phyloP scores from a whole-genome alignment of 768 basidiomycete species.

The Aureoboletus auriporus region DNA sequence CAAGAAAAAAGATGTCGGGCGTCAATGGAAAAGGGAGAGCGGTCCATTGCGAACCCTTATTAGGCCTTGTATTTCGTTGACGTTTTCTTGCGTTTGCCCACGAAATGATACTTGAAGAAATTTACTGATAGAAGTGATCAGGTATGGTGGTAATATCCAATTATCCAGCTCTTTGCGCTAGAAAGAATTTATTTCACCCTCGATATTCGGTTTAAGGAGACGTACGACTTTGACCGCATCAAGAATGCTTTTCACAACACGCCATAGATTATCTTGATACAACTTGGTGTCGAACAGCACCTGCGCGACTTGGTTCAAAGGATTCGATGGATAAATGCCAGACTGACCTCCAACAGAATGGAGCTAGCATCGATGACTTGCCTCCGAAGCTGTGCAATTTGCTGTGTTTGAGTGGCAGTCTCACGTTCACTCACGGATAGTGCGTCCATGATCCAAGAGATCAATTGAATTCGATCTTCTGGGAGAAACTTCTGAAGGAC shows the following conservation, averaged over 20 bases:
- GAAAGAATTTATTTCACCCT: slow-evolving; percentile 24
- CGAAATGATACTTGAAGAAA: slow-evolving; percentile 23
- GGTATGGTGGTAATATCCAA: slow-evolving; percentile 42
- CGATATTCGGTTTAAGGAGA: slow-evolving; percentile 4
- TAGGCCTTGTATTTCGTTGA: slow-evolving; percentile 36
- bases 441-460: slow-evolving; percentile 43
- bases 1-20: slow-evolving; percentile 37
- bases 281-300: slow-evolving; percentile 23
- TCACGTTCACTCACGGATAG: slow-evolving; percentile 37
- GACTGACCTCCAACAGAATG: slow-evolving; percentile 43
- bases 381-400: slow-evolving; percentile 35
- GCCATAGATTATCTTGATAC: slow-evolving; percentile 22
- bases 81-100: slow-evolving; percentile 20
- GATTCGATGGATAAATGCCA: not conserved
- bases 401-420: slow-evolving; percentile 22
- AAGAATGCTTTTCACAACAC: slow-evolving; percentile 20
- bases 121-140: slow-evolving; percentile 34
- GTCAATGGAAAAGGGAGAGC: slow-evolving; percentile 34
- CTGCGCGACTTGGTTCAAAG: slow-evolving; percentile 6
- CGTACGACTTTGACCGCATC: slow-evolving; percentile 22
- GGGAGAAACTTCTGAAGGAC: slow-evolving; percentile 42
- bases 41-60: slow-evolving; percentile 57
- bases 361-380: slow-evolving; percentile 50
- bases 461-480: slow-evolving; percentile 42
- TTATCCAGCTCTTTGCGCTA: slow-evolving; percentile 41